Evolutionary conservation across 1,139 yeast species (phyloP).

Genomic region (Sugiyamaella japonica): DNA sequence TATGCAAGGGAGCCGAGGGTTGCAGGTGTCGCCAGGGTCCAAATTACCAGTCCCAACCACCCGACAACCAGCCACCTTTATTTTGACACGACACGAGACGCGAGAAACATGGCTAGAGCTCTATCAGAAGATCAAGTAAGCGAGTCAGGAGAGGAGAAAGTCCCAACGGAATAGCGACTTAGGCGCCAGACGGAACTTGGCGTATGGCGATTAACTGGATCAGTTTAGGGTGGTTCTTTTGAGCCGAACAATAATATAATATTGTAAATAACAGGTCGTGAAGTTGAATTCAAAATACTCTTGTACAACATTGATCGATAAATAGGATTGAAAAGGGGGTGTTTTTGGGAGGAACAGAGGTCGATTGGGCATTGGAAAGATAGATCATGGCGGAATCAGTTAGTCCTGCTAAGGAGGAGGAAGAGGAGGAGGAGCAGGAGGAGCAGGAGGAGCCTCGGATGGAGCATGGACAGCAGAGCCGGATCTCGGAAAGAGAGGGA

Average conservation of each 20-base stretch:
- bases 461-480: neutral
- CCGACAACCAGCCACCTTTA: neutral
- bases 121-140: neutral
- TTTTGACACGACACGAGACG: neutral
- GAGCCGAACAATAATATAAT: neutral
- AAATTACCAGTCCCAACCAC: no score
- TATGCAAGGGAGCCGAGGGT: neutral
- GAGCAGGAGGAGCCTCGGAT: neutral
- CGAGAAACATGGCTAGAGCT: neutral
- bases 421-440: no score
- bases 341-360: neutral
- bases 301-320: neutral
- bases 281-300: neutral
- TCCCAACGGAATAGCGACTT: neutral
- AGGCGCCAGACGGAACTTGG: neutral
- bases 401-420: constrained; percentile 6
- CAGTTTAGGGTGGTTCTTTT: neutral
- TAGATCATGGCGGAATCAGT: constrained; percentile 8
- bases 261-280: neutral
- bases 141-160: neutral
- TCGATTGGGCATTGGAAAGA: neutral
- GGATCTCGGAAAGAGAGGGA: neutral
- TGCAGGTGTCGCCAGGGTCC: no score
- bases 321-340: neutral
- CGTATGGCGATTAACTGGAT: neutral